Evolutionary conservation across 345 rosid genomes (phyloP), one percentile per base, ranked within the genome.

Genomic region (Salix udensis): DNA sequence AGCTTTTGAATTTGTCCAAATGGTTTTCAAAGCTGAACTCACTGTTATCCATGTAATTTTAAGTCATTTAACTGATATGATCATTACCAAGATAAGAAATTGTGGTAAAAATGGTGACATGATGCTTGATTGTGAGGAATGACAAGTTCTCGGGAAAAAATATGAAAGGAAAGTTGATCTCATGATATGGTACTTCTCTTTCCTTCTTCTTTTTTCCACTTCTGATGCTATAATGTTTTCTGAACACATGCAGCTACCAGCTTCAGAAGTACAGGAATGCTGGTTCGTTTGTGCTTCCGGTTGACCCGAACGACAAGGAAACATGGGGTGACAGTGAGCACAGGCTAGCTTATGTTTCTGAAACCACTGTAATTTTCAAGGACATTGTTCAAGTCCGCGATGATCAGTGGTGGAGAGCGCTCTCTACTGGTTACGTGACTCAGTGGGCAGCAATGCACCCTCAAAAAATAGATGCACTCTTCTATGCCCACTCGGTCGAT

Each of bases 271-370:
- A 96, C 82, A 90, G 98, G 75, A 87, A 89, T 44, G 98, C 98
- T 4, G 91, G 91, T 39, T 96, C 99, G 1, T 93, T 88, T 77
- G 99, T 96, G 23, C 95, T 96, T 31, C 99, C 99, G 1, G 97
- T 92, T 10, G 97, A 96, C 67, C 95, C 93, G 5, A 86, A 85
- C 1, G 95, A 96, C 84, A 92, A 85, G 76, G 97, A 93, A 79
- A 93, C 99, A 7, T 93, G 99, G 98, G 99, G 98, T 46, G 99
- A 96, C 73, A 93, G 99, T 74, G 99, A 96, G 72, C 99, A 96
- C 64, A 87, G 99, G 61, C 92, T 96, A 46, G 99, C 99, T 16
- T 96, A 93, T 66, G 95, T 93, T 4, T 91, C 99, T 0, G 99
- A 96, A 80, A 96, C 99, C 37, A 96, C 99, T 0, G 99, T 93